Evolutionary conservation across 1,139 yeast species (phyloP).

Genomic region (Diutina sp.): DNA sequence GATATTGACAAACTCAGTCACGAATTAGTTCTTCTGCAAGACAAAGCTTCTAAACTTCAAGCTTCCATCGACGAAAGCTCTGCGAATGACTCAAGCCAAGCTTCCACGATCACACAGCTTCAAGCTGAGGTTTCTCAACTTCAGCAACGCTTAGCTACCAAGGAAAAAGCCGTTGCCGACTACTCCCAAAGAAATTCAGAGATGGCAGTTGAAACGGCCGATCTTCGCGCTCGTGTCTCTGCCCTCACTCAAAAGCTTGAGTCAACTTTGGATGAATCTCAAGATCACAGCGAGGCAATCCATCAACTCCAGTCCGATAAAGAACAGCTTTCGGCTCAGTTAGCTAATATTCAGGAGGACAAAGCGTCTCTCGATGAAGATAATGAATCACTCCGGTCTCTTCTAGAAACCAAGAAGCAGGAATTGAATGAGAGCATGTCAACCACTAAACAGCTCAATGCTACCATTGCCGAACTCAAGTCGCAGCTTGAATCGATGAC

Average conservation of each 20-base stretch:
- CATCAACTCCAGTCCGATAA: not conserved
- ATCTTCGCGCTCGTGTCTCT: not conserved
- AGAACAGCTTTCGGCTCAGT: not conserved
- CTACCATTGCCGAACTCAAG: not conserved
- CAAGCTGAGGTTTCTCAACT: not conserved
- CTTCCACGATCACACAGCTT: not conserved
- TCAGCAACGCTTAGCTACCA: not conserved
- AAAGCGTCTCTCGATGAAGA: not conserved
- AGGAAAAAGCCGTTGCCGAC: not conserved
- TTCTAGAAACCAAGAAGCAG: not conserved
- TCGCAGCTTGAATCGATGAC: not conserved
- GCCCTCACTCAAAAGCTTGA: not conserved
- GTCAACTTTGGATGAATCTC: not conserved
- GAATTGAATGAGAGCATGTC: not conserved
- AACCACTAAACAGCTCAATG: not conserved
- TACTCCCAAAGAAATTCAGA: not conserved
- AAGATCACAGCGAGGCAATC: not conserved
- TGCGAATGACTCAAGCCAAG: not conserved
- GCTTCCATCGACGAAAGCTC: not conserved
- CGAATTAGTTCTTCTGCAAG: not conserved
- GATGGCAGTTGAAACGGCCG: constrained; percentile 1
- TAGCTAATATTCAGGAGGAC: not conserved
- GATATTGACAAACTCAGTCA: not conserved
- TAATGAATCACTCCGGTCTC: not conserved
- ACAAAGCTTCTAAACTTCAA: not conserved